Base-by-base conservation (phyloP, 345 rosid genomes). In the Ceriops zippeliana region DNA sequence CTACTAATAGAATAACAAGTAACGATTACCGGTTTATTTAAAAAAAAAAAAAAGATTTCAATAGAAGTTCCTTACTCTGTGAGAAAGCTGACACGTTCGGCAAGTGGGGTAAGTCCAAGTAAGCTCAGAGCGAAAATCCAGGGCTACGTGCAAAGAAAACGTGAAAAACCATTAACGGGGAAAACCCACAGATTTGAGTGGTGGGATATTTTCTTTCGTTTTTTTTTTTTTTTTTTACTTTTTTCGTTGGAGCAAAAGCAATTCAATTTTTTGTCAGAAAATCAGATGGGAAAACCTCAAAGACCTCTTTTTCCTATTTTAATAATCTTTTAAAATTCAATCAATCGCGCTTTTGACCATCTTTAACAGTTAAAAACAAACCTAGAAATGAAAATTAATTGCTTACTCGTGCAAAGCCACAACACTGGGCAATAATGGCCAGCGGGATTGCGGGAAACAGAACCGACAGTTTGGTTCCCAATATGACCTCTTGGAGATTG, bases 41-140 rank as follows among this genome's bases (percentile, higher is more conserved):
- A 34, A 1, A 34, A 13, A 13, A 38, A 42, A 13, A 2, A 11
- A 2, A 42, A 42, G 15, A 13, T 15, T 21, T 22, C 30, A 54
- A 19, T 9, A 3, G 60, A 57, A 19, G 17, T 27, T 51, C 6
- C 92, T 86, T 87, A 93, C 98, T 89, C 98, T 5, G 98, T 93
- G 68, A 91, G 78, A 74, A 91, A 93, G 86, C 98, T 91, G 80
- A 93, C 86, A 52, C 98, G 86, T 70, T 93, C 97, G 1, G 97
- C 98, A 5, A 93, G 86, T 57, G 97, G 96, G 49, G 87, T 84
- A 28, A 89, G 81, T 32, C 96, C 98, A 7, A 88, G 86, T 70
- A 93, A 80, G 83, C 97, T 91, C 77, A 93, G 74, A 49, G 81
- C 96, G 75, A 93, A 93, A n/a, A 93, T 65, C 88, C 92, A 89